These are phyloP conservation scores for Uronychia setigera DNA, from an alignment of 73 alveolate species.

Conservation along the genomic window DNA sequence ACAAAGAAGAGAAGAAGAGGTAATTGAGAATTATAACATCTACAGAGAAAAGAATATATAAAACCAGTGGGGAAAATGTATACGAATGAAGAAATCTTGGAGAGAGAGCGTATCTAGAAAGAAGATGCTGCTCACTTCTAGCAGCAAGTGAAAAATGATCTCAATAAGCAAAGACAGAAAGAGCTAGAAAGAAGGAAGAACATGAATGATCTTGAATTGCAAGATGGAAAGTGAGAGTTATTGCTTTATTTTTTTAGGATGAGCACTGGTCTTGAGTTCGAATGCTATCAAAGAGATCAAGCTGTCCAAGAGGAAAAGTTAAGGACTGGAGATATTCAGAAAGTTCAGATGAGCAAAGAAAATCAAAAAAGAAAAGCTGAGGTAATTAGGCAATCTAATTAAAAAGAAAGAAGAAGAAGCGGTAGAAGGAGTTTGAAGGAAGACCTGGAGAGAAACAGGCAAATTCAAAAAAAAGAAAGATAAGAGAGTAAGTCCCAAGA, in stretches of 20 bases:
- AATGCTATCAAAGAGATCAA: not conserved
- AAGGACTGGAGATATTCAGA: not conserved
- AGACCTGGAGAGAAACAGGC: too few relatives aligned
- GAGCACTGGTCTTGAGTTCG: not conserved
- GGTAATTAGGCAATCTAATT: too few relatives aligned
- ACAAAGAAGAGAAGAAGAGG: not conserved
- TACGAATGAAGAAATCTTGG: not conserved
- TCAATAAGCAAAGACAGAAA: not conserved
- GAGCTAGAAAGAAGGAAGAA: not conserved
- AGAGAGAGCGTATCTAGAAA: not conserved
- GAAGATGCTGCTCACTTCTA: not conserved
- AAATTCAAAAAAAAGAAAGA: too few relatives aligned
- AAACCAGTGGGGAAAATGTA: not conserved
- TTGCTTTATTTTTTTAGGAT: too few relatives aligned
- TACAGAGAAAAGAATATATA: not conserved
- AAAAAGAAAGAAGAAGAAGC: too few relatives aligned
- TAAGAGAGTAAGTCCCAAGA: too few relatives aligned
- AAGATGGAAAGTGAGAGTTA: too few relatives aligned
- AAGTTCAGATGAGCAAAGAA: not conserved
- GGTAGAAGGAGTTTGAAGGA: too few relatives aligned
- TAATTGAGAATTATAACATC: not conserved
- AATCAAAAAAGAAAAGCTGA: not conserved
- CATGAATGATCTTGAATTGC: not conserved
- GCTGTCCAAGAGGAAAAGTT: not conserved
- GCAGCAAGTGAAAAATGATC: not conserved